Conservation (phyloP, 345 rosid genomes). For the Boechera divaricarpa region DNA sequence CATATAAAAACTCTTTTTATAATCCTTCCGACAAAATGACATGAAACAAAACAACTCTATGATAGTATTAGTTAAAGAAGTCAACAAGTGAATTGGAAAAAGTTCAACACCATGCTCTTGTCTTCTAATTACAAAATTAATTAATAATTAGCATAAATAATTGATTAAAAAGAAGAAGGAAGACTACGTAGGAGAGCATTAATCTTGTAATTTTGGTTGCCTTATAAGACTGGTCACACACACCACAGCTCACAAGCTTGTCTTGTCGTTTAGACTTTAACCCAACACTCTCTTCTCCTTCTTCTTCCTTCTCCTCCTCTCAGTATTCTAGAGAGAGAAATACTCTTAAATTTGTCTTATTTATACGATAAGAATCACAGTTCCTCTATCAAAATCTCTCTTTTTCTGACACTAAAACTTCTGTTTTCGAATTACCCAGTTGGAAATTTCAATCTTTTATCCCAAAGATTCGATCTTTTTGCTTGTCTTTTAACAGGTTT, state of each 20-base stretch:
- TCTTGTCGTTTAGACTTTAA: constrained; percentile 40
- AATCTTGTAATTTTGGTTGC: constrained; percentile 24
- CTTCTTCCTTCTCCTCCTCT: background rate
- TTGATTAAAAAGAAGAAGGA: background rate
- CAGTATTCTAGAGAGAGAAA: constrained; percentile 16
- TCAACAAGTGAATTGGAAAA: constrained; percentile 34
- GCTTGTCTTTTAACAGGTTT: no score
- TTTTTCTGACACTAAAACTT: constrained; percentile 3
- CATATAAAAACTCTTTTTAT: background rate
- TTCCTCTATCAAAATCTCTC: background rate
- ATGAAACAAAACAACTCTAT: constrained; percentile 37
- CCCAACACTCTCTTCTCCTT: constrained; percentile 25
- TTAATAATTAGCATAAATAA: background rate
- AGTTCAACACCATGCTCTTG: constrained; percentile 34
- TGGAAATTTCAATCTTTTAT: background rate
- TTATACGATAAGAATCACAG: constrained; percentile 21
- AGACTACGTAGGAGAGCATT: constrained; percentile 36
- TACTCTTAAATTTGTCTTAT: constrained; percentile 31
- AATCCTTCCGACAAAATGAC: constrained; percentile 43
- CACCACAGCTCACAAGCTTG: constrained; percentile 36
- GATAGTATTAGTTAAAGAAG: constrained; percentile 34
- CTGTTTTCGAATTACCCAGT: background rate
- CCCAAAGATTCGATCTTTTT: constrained; percentile 2
- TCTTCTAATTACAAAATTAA: constrained; percentile 19
- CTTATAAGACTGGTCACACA: constrained; percentile 44